A percentile compares a stretch with the other conserved stretches of the same genome.
Conservation (phyloP, 2,329 filamentous ascomycete genomes). For the Sporothrix protearum region DNA sequence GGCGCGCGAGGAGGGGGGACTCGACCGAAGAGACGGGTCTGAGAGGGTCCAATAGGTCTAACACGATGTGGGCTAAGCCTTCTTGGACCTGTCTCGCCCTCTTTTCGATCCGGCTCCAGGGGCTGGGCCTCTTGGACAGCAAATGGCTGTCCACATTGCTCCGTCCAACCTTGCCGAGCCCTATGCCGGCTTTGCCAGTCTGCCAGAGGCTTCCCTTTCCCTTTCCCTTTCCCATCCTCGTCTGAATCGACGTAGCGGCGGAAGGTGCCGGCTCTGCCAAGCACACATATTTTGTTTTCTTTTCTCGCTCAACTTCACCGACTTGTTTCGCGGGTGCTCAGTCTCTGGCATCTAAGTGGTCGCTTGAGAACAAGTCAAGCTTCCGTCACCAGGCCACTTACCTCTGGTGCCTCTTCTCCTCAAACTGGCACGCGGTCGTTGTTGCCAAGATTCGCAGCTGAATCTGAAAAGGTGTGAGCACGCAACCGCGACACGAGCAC, state of each 20-base stretch:
- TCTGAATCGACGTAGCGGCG: background rate
- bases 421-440: background rate
- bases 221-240: background rate
- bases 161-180: too few species aligned
- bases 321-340: background rate
- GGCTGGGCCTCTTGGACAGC: background rate
- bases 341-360: constrained; percentile 2
- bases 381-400: background rate
- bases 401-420: background rate
- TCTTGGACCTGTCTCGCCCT: background rate
- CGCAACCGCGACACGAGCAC: background rate
- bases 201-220: background rate
- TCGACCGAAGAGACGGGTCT: background rate
- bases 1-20: background rate
- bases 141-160: background rate
- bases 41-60: background rate
- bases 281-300: too few species aligned
- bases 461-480: background rate
- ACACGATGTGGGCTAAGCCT: background rate
- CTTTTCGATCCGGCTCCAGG: constrained; percentile 9
- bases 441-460: background rate
- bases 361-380: background rate
- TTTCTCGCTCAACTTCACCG: background rate
- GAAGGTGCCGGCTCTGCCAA: background rate
- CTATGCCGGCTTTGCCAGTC: background rate